Evolutionary conservation across 2,329 filamentous ascomycete species (phyloP), one percentile per base, ranked within the genome.

Genomic region (Arthroderma sp.): DNA sequence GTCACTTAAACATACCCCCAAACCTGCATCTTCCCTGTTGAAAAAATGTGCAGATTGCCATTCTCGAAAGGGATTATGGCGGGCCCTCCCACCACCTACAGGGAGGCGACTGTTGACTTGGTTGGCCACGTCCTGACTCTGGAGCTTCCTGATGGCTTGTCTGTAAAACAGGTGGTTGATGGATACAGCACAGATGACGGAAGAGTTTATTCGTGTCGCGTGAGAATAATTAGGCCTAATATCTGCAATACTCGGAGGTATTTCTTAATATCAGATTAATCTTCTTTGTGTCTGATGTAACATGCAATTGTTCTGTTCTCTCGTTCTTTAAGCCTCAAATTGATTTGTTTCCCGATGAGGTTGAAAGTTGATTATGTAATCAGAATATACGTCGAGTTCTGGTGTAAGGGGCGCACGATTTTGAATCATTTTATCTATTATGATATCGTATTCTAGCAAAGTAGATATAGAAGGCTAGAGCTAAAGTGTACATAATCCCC

Each of bases 11-110:
- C 76, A 62, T 74, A 84, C 83, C 75, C 71, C 84, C 84, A 67
- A 79, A 82, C 65, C 74, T 81, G 74, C 85, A 89, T 61, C 76
- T 76, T 44, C 84, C 84, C 67, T 83, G 77, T 67, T 79, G 78
- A 66, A 77, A 88, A 68, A 81, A 88, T 61, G 71, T 78, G 74
- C 85, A 88, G 57, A 85, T 64, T 11, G 66, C 67, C 74, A 76
- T 76, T 17, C 55, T 68, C 2, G 7, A 19, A 35, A 13, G 11
- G n/a, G 6, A 17, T 13, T 19, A 2, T 2, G 25, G n/a, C 13
- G 7, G 25, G n/a, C 25, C 47, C 21, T 47, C 47, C 47, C 25
- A 51, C 13, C 13, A 11, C 47, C 15, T 15, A 17, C 21, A 5
- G 23, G 21, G 23, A 31, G 25, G 47, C 44, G 25, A 21, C 15